Base-by-base conservation (phyloP, 2,329 filamentous ascomycete species). In the Phialophora tarda region DNA sequence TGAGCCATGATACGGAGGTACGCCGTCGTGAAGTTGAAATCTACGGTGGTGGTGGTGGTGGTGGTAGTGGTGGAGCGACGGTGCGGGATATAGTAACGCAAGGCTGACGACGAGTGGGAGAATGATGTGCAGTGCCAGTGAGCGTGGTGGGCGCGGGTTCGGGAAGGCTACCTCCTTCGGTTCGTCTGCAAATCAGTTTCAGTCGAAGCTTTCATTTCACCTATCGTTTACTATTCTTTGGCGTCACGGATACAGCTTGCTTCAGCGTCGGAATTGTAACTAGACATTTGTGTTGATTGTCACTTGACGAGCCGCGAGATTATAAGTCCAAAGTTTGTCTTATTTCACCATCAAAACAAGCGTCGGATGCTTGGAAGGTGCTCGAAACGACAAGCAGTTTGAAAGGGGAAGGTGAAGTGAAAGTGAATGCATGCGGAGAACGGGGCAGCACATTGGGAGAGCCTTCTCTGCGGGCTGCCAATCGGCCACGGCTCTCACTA, bases 391-490 rank as follows among this genome's bases (percentile, higher is more conserved):
- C 47, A 44, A 44, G n/a, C 48, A 30, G 30, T 53, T 53, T 32
- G 57, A 61, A 38, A 61, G 26, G 47, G 38, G 47, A 50, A 50
- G 51, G 48, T 38, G 48, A 51, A 32, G 48, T n/a, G 17, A 14
- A 48, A 7, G 57, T 60, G 57, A 60, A 44, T 56, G 58, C 38
- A 64, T 64, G 56, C 38, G 32, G 44, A 51, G 48, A 55, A 32
- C 34, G 21, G 30, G 28, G 21, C 41, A 10, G 61, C 21, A 28
- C 21, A 59, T 64, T 61, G 64, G 61, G 62, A 69, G 64, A 69
- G 66, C 66, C 64, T 60, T 61, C 44, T 48, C 32, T 21, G 63
- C 61, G 58, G 58, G 50, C 59, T 47, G 48, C 48, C 59, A 62
- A 54, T 28, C 34, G 41, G 26, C 59, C 59, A 28, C 34, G 21